A percentile compares a stretch with the other conserved stretches of the same genome.
phyloP scores from a whole-genome alignment of 2,329 filamentous ascomycete genomes.

The Penicillium sp. region DNA sequence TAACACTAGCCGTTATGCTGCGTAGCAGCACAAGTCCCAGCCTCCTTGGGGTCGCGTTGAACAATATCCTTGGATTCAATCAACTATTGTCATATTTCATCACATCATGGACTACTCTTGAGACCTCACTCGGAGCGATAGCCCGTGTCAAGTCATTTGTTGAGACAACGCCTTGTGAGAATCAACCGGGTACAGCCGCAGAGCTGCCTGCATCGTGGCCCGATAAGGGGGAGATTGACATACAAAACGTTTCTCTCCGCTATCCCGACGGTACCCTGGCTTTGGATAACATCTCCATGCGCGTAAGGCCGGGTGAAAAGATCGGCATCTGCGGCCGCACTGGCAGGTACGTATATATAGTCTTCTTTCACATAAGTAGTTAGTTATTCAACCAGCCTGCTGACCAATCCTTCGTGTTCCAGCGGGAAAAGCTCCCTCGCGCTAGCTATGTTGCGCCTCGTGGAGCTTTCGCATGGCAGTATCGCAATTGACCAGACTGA shows the following conservation, averaged over 20 bases:
- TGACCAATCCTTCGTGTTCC: slow-evolving; percentile 1
- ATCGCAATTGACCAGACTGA: slow-evolving; percentile 22
- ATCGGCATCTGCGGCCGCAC: slow-evolving; percentile 9
- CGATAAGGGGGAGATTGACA: neutral
- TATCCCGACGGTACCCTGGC: neutral
- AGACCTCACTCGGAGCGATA: slow-evolving; percentile 49
- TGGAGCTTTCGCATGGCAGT: slow-evolving; percentile 22
- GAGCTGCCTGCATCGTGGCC: neutral
- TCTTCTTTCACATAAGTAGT: neutral
- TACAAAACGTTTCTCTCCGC: neutral
- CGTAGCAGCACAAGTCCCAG: slow-evolving; percentile 35
- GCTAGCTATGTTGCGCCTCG: slow-evolving; percentile 21
- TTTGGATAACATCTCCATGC: slow-evolving; percentile 1
- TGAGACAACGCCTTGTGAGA: slow-evolving; percentile 3
- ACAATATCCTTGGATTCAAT: slow-evolving; percentile 46
- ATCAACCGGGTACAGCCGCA: neutral
- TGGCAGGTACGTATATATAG: neutral
- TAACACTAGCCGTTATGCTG: slow-evolving; percentile 40
- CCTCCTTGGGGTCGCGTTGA: slow-evolving; percentile 45
- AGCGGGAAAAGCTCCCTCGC: slow-evolving; percentile 13
- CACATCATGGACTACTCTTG: slow-evolving; percentile 29
- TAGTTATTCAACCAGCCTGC: neutral
- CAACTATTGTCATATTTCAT: neutral
- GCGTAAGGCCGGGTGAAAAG: slow-evolving; percentile 4
- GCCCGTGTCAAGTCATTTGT: slow-evolving; percentile 15